Percentiles rank a stretch among this genome's conserved stretches.
Evolutionary conservation across 768 basidiomycete species (phyloP).

Genomic region (Agrocybe chaxingu): DNA sequence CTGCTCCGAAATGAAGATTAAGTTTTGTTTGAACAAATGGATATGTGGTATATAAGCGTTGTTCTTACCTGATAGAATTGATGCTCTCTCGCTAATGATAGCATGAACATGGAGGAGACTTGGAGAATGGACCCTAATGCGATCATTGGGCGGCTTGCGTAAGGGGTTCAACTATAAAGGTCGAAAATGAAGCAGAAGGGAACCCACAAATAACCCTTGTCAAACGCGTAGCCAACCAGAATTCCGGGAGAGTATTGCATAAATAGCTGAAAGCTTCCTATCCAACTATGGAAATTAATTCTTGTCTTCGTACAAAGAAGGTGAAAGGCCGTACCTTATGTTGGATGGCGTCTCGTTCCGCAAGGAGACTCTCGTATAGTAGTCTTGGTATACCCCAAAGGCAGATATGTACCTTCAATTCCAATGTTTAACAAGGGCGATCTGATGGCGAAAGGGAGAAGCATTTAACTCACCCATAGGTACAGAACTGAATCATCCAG

Average conservation of each 20-base stretch:
- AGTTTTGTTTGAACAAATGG: not conserved
- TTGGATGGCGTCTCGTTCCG: slow-evolving; percentile 37
- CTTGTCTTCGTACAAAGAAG: not conserved
- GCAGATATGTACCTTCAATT: slow-evolving; percentile 37
- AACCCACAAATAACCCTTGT: slow-evolving; percentile 45
- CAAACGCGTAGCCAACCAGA: slow-evolving; percentile 39
- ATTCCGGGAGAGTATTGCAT: slow-evolving; percentile 40
- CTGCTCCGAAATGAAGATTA: slow-evolving; percentile 14
- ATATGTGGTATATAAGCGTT: not conserved
- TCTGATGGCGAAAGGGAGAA: not conserved
- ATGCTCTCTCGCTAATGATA: slow-evolving; percentile 37
- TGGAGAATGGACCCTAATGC: slow-evolving; percentile 31
- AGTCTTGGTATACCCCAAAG: slow-evolving; percentile 48
- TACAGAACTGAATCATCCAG: slow-evolving; percentile 44
- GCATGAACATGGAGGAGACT: slow-evolving; percentile 39
- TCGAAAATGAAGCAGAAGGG: slow-evolving; percentile 2
- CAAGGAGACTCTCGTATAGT: slow-evolving; percentile 39
- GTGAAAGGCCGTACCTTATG: slow-evolving; percentile 30
- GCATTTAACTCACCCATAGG: slow-evolving; percentile 33
- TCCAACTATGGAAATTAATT: slow-evolving; percentile 34
- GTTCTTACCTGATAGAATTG: slow-evolving; percentile 41
- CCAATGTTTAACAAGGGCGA: slow-evolving; percentile 3
- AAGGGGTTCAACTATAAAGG: slow-evolving; percentile 3
- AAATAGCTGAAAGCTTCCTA: slow-evolving; percentile 47
- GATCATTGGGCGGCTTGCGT: slow-evolving; percentile 32